Conservation (phyloP, 2,329 filamentous ascomycete genomes). For the Talaromyces albobiverticillius region DNA sequence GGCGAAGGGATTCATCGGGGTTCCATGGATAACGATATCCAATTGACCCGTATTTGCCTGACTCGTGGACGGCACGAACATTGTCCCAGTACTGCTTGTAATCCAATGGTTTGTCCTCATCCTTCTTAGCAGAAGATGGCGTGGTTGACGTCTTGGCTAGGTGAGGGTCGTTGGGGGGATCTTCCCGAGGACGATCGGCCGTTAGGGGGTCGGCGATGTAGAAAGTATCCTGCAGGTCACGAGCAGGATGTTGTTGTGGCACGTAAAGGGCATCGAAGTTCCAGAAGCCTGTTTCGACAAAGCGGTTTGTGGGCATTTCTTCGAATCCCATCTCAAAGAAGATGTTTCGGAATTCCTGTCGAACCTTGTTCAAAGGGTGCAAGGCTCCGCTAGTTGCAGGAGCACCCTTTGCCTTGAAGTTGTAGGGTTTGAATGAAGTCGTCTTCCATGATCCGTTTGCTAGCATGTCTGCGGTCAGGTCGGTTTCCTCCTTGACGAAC, state of each 20-base stretch:
- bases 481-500: slow-evolving; percentile 89
- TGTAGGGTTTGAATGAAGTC: slow-evolving; percentile 80
- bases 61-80: slow-evolving; percentile 80
- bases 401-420: slow-evolving; percentile 68
- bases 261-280: slow-evolving; percentile 98
- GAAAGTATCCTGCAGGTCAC: slow-evolving; percentile 97
- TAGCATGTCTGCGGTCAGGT: slow-evolving; percentile 92
- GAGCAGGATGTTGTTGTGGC: slow-evolving; percentile 94
- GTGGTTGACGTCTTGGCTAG: slow-evolving; percentile 41
- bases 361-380: slow-evolving; percentile 80
- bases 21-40: slow-evolving; percentile 96
- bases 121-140: slow-evolving; percentile 46
- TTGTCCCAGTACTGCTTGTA: slow-evolving; percentile 88
- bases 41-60: slow-evolving; percentile 89
- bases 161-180: slow-evolving; percentile 45
- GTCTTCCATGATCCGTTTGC: slow-evolving; percentile 85
- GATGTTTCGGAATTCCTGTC: slow-evolving; percentile 92
- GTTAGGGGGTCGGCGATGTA: slow-evolving; percentile 87
- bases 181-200: slow-evolving; percentile 65
- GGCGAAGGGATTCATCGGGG: slow-evolving; percentile 76
- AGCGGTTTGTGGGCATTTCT: slow-evolving; percentile 94
- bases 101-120: slow-evolving; percentile 52
- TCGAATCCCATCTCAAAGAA: slow-evolving; percentile 99
- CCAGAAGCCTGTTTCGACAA: slow-evolving; percentile 97
- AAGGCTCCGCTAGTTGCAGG: slow-evolving; percentile 48